Evolutionary conservation across 306 rosid genomes (phyloP).

Genomic region (Vigna trinervia): DNA sequence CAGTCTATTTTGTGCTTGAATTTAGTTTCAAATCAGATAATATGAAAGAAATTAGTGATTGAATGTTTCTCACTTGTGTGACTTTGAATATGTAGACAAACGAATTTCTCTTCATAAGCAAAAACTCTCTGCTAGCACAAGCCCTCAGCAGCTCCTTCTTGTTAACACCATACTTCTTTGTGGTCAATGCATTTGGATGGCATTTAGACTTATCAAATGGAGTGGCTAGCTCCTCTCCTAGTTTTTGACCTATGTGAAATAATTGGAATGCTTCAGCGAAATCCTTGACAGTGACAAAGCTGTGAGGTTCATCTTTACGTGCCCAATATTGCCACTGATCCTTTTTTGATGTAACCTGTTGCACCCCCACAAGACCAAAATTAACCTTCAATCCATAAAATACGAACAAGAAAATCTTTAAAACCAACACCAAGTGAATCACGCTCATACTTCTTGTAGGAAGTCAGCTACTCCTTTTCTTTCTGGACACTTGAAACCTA

Average conservation of each 20-base stretch:
- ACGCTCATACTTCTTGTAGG: conserved; percentile 55
- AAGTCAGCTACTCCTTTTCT: conserved; percentile 64
- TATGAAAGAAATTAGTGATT: neutral
- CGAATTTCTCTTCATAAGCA: conserved; percentile 92
- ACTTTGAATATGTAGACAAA: conserved; percentile 79
- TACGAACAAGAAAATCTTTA: neutral
- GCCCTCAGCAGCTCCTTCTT: conserved; percentile 74
- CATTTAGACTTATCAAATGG: conserved; percentile 73
- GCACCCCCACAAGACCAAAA: conserved; percentile 30
- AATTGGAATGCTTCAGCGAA: conserved; percentile 74
- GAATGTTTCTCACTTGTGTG: conserved; percentile 63
- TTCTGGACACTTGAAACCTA: conserved; percentile 86
- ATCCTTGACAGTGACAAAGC: conserved; percentile 71
- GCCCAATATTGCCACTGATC: conserved; percentile 96
- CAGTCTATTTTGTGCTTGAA: neutral
- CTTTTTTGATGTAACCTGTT: conserved; percentile 59
- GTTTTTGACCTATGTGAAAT: conserved; percentile 68
- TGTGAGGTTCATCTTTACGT: conserved; percentile 65
- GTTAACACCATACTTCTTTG: conserved; percentile 70
- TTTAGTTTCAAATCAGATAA: conserved; percentile 8
- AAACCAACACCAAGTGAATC: conserved; percentile 25
- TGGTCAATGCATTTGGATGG: conserved; percentile 70
- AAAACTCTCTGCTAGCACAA: conserved; percentile 73
- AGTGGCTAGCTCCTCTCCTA: conserved; percentile 79
- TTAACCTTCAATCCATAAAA: neutral